These are phyloP conservation scores for Oryza coarctata DNA, from an alignment of 176 grass and related monocot genomes.

Conservation along the genomic window DNA sequence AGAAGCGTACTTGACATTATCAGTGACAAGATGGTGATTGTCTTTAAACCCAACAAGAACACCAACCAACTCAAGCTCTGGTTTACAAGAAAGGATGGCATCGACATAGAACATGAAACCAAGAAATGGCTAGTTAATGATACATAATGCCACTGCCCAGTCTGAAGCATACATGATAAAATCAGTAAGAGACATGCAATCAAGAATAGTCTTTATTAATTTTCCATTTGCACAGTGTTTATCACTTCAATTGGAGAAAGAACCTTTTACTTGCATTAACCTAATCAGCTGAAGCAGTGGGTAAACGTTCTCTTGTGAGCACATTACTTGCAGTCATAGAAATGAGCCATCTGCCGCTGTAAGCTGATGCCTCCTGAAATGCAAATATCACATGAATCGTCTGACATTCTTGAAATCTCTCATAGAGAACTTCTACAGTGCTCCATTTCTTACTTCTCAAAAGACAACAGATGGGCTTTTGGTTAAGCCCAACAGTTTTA, in stretches of 20 bases:
- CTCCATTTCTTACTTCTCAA: too few relatives aligned
- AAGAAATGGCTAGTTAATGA: constrained; percentile 54
- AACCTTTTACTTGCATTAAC: constrained; percentile 42
- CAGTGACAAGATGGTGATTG: constrained; percentile 44
- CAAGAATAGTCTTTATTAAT: constrained; percentile 60
- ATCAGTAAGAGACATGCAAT: constrained; percentile 28
- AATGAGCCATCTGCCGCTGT: too few relatives aligned
- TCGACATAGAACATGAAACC: constrained; percentile 47
- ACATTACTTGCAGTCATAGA: constrained; percentile 12
- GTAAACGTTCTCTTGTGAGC: constrained; percentile 42
- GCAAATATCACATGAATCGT: too few relatives aligned
- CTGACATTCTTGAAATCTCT: too few relatives aligned
- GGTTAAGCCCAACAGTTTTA: too few relatives aligned
- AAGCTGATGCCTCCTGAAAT: too few relatives aligned
- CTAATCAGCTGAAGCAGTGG: constrained; percentile 58
- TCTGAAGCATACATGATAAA: constrained; percentile 52
- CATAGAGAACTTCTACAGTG: too few relatives aligned
- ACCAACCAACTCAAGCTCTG: constrained; percentile 56
- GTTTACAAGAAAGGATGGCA: constrained; percentile 33
- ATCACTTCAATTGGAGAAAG: constrained; percentile 47
- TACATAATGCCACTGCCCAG: constrained; percentile 33
- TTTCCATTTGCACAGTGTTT: constrained; percentile 23
- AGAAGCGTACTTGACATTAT: constrained; percentile 52
- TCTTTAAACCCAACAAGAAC: constrained; percentile 40
- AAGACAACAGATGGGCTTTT: too few relatives aligned